Base-by-base conservation (phyloP, 1,284 basidiomycete genomes). In the Fomitopsis palustris region DNA sequence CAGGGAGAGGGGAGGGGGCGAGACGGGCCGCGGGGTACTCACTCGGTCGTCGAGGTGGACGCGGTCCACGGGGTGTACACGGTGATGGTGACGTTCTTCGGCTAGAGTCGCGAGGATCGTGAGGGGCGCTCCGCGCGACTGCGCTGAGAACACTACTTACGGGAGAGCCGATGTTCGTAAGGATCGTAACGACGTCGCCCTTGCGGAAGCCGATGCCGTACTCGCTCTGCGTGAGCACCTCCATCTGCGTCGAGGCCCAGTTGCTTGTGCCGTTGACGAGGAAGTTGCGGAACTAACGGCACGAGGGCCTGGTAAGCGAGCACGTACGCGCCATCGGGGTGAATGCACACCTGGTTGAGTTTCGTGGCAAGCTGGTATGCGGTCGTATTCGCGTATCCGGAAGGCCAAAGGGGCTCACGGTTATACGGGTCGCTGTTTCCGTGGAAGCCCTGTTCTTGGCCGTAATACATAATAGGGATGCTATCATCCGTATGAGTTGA, bases 131-230 rank as follows among this genome's bases (percentile, higher is more conserved):
- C n/a, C n/a, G n/a, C n/a, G n/a, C n/a, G n/a, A n/a, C n/a, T n/a
- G n/a, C n/a, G n/a, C n/a, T n/a, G n/a, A n/a, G n/a, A n/a, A 27
- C 33, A 7, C 27, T 8, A 70, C 83, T 60, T 69, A 90, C 86
- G 17, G 87, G 86, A 60, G 86, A 88, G 21, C 88, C 88, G 62
- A 92, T 85, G 73, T 90, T 93, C 19, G 91, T 94, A 64, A 92
- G 66, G 33, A 92, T 77, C 14, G 84, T 81, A 55, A 93, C 74
- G 6, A 92, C 77, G 23, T 81, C 76, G 10, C 90, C 92, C 69
- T 92, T 93, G 70, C 84, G 80, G 63, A 93, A 78, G 5, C 85
- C 88, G 19, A 94, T 76, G 51, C 87, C 86, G 61, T 82, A 74
- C 12, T 76, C 67, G 38, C 83, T 83, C n/a, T 77, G 70, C 16